Evolutionary conservation across 352 stramenopile genomes (phyloP).

Genomic region (Vaucheria bursata): DNA sequence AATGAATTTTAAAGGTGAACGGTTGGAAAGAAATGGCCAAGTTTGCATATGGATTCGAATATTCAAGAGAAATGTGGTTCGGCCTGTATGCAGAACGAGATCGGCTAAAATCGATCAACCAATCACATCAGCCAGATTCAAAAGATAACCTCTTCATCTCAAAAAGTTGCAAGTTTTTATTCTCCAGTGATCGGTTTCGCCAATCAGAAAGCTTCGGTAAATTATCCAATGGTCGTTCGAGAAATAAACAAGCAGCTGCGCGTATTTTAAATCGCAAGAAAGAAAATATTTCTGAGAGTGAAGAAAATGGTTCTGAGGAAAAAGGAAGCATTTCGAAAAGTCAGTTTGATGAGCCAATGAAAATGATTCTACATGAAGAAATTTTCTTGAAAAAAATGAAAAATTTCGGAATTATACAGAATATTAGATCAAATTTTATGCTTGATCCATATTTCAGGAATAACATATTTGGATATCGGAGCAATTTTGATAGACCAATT

Average conservation of each 20-base stretch:
- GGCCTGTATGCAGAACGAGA: conserved; percentile 1
- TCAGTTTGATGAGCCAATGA: too few species aligned
- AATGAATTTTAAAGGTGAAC: too few species aligned
- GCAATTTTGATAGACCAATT: too few species aligned
- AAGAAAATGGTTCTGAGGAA: background rate
- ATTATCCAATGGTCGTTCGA: background rate
- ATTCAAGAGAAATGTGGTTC: background rate
- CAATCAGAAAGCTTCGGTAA: background rate
- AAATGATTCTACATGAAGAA: too few species aligned
- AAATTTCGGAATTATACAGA: too few species aligned
- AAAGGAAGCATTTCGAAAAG: too few species aligned
- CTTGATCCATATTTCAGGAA: too few species aligned
- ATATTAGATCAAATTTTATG: too few species aligned
- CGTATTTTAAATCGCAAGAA: background rate
- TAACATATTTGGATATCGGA: too few species aligned
- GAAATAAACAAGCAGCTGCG: background rate
- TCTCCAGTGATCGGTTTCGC: conserved; percentile 30
- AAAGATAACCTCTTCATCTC: background rate
- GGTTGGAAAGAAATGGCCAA: conserved; percentile 8
- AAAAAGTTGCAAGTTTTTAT: conserved; percentile 14
- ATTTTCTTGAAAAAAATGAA: too few species aligned
- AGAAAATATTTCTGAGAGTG: background rate
- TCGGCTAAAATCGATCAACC: background rate
- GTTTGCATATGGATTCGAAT: conserved; percentile 4
- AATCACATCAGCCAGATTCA: background rate